Conservation (phyloP, 257 asterid genomes). For the Salvia hispanica region DNA sequence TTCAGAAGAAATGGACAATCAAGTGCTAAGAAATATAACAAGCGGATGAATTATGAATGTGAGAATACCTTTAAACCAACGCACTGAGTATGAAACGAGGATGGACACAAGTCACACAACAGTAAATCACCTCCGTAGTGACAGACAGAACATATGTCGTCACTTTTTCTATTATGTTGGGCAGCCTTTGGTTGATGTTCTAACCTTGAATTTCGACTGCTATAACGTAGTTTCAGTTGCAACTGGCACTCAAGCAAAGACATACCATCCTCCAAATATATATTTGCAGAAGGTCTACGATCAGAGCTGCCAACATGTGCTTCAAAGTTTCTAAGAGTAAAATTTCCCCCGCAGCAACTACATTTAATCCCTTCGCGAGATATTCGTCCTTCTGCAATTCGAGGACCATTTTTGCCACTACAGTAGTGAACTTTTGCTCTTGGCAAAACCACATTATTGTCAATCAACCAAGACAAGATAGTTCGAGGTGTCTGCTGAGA, state of each 20-base stretch:
- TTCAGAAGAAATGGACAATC: not conserved
- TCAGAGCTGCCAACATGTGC: conserved; percentile 70
- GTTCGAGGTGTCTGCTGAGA: conserved; percentile 60
- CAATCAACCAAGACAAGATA: conserved; percentile 77
- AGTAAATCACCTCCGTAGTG: conserved; percentile 81
- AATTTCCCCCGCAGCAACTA: conserved; percentile 60
- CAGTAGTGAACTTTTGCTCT: conserved; percentile 66
- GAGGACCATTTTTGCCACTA: conserved; percentile 35
- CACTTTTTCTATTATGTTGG: conserved; percentile 40
- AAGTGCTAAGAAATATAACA: conserved; percentile 21
- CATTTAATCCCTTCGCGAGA: conserved; percentile 90
- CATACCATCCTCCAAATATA: conserved; percentile 78
- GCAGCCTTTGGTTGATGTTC: conserved; percentile 35
- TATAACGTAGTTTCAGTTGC: conserved; percentile 43
- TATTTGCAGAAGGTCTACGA: conserved; percentile 62
- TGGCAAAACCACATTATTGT: conserved; percentile 63
- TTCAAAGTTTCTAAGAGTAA: conserved; percentile 62
- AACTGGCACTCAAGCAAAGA: conserved; percentile 69
- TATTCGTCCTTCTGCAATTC: conserved; percentile 63
- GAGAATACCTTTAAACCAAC: conserved; percentile 72
- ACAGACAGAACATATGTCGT: conserved; percentile 80
- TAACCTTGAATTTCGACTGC: conserved; percentile 26
- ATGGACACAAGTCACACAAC: conserved; percentile 90
- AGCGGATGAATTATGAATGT: conserved; percentile 9
- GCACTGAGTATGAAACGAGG: conserved; percentile 78